Conservation (phyloP, 2,329 filamentous ascomycete genomes). For the Leptodontidium sp. region DNA sequence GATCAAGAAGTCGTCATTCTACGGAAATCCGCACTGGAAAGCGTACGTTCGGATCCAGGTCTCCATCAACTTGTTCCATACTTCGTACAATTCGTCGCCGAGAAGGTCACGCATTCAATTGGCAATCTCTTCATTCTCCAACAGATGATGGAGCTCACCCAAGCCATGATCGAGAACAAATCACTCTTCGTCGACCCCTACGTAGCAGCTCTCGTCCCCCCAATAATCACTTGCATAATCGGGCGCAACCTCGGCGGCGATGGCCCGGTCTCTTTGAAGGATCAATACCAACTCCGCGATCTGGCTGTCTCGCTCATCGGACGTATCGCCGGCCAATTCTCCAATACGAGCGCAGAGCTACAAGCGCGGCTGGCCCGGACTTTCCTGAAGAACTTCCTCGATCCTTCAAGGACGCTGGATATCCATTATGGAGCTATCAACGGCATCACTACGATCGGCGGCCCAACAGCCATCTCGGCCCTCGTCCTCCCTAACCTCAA, state of each 20-base stretch:
- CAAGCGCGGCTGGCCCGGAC: constrained; percentile 91
- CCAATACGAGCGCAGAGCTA: constrained; percentile 79
- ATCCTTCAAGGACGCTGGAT: constrained; percentile 81
- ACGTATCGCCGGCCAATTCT: constrained; percentile 82
- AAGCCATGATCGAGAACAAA: constrained; percentile 84
- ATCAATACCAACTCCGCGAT: constrained; percentile 84
- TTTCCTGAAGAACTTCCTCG: constrained; percentile 90
- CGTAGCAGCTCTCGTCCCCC: constrained; percentile 75
- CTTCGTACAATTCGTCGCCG: constrained; percentile 93
- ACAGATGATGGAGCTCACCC: constrained; percentile 91
- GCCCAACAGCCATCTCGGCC: constrained; percentile 67
- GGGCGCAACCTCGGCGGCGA: constrained; percentile 71
- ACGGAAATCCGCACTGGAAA: constrained; percentile 84
- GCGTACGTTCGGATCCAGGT: constrained; percentile 86
- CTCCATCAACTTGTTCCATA: constrained; percentile 96
- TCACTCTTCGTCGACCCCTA: constrained; percentile 76
- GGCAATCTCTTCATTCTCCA: constrained; percentile 89
- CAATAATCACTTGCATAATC: constrained; percentile 90
- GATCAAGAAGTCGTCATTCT: constrained; percentile 78
- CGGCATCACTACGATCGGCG: constrained; percentile 81
- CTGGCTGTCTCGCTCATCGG: constrained; percentile 84
- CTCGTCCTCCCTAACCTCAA: constrained; percentile 72
- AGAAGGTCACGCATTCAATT: constrained; percentile 93
- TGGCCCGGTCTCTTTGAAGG: constrained; percentile 60
- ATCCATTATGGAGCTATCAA: constrained; percentile 90